Evolutionary conservation across 1,284 basidiomycete species (phyloP).

Genomic region (Athelia sp.): DNA sequence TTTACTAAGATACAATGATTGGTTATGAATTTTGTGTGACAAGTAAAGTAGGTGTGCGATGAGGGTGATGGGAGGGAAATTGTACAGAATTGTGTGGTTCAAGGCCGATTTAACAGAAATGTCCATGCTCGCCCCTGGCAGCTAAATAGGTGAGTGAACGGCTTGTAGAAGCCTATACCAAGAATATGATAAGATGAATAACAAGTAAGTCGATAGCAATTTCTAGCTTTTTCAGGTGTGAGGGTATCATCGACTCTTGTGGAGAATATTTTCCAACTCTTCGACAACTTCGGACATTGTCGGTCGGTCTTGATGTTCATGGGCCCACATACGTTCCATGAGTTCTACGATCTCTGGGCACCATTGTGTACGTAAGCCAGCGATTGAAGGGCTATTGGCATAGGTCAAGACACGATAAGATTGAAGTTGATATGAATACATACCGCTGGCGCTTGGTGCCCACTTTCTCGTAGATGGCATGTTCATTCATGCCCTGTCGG

Average conservation of each 20-base stretch:
- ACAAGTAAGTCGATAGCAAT: neutral
- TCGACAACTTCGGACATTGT: conserved; percentile 88
- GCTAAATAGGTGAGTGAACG: neutral
- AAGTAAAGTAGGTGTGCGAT: conserved; percentile 1
- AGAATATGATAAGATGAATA: conserved; percentile 1
- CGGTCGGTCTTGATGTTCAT: conserved; percentile 85
- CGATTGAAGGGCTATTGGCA: conserved; percentile 63
- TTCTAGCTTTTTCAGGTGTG: neutral
- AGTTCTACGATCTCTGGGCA: conserved; percentile 90
- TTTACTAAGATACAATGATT: conserved; percentile 1
- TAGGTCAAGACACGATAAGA: conserved; percentile 3
- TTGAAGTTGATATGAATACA: conserved; percentile 20
- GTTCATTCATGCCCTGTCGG: conserved; percentile 84
- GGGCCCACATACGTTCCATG: conserved; percentile 94
- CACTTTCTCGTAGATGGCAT: conserved; percentile 95
- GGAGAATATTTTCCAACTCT: conserved; percentile 61
- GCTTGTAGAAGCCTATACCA: neutral
- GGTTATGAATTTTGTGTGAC: neutral
- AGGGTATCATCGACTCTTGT: neutral
- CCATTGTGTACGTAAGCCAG: conserved; percentile 83
- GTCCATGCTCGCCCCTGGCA: neutral
- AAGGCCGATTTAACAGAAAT: neutral
- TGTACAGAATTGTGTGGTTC: neutral
- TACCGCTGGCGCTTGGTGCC: conserved; percentile 85
- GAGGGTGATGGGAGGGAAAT: neutral